These are phyloP conservation scores for Talaromyces marneffei DNA, from an alignment of 2,329 filamentous ascomycete species.

Conservation along the genomic window DNA sequence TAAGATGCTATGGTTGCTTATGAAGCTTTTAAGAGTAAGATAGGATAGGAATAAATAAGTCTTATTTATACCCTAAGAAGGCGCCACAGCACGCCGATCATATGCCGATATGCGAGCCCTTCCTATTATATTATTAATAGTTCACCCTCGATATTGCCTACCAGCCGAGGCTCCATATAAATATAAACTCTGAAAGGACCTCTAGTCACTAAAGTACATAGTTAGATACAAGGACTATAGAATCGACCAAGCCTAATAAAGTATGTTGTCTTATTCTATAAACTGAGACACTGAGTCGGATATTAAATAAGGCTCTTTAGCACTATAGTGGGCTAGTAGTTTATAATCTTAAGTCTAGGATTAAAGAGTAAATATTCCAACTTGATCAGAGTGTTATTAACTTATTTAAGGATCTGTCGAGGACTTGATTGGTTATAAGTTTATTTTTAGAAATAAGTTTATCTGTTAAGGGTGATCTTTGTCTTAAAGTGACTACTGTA, in stretches of 20 bases:
- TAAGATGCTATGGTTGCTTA: background rate
- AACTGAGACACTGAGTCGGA: too few relatives aligned
- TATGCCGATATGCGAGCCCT: conserved; percentile 8
- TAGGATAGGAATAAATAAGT: background rate
- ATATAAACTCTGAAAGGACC: background rate
- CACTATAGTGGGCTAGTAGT: background rate
- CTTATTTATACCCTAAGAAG: conserved; percentile 5
- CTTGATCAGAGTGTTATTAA: background rate
- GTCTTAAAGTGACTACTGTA: too few relatives aligned
- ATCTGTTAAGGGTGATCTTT: background rate
- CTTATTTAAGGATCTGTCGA: background rate
- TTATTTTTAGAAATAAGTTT: background rate
- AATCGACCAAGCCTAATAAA: background rate
- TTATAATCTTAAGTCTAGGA: background rate
- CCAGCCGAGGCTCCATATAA: conserved; percentile 6
- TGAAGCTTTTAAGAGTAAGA: background rate
- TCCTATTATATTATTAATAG: background rate
- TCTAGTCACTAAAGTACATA: background rate
- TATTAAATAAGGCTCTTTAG: background rate
- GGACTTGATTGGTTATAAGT: background rate
- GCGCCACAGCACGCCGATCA: conserved; percentile 3
- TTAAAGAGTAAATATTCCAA: background rate
- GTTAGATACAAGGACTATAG: conserved; percentile 2
- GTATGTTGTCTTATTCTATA: background rate
- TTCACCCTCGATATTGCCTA: background rate